Conservation (phyloP, 1,284 basidiomycete genomes). For the Boletellus deceptivus region DNA sequence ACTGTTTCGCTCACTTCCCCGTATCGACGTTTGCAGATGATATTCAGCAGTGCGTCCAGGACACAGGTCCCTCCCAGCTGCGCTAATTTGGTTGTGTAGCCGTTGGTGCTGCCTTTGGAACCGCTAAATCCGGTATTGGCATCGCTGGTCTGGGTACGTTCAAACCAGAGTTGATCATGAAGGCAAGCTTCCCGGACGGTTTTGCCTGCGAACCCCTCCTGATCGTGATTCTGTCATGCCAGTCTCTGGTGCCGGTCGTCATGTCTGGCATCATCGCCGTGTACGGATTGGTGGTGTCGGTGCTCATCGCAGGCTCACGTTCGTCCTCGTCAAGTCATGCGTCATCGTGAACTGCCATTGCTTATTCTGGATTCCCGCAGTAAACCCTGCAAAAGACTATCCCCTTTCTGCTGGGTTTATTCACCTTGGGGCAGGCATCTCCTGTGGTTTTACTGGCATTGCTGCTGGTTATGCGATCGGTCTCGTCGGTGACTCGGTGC, state of each 20-base stretch:
- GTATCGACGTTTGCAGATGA: slow-evolving; percentile 55
- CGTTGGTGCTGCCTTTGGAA: slow-evolving; percentile 95
- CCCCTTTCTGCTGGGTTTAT: slow-evolving; percentile 87
- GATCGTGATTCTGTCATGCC: slow-evolving; percentile 2
- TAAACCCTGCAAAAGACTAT: slow-evolving; percentile 60
- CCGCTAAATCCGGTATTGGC: slow-evolving; percentile 96
- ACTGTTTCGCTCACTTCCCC: slow-evolving; percentile 12
- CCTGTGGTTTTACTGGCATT: slow-evolving; percentile 89
- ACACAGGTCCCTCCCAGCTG: not conserved
- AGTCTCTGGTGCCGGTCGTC: slow-evolving; percentile 43
- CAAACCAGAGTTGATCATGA: slow-evolving; percentile 97
- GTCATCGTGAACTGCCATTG: not conserved
- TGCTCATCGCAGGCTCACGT: slow-evolving; percentile 64
- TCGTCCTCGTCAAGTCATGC: slow-evolving; percentile 27
- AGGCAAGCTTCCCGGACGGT: slow-evolving; percentile 48
- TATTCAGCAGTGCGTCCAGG: slow-evolving; percentile 74
- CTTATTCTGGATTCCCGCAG: slow-evolving; percentile 39
- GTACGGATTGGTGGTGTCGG: slow-evolving; percentile 68
- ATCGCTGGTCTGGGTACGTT: slow-evolving; percentile 95
- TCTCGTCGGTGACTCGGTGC: slow-evolving; percentile 89
- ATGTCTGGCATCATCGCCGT: slow-evolving; percentile 81
- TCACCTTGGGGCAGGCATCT: slow-evolving; percentile 91
- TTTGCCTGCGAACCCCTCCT: not conserved
- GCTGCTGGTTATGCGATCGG: slow-evolving; percentile 99
- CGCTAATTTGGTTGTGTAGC: slow-evolving; percentile 44